phyloP scores from a whole-genome alignment of 2,329 filamentous ascomycete genomes.

The Verticillium zaregamsianum region DNA sequence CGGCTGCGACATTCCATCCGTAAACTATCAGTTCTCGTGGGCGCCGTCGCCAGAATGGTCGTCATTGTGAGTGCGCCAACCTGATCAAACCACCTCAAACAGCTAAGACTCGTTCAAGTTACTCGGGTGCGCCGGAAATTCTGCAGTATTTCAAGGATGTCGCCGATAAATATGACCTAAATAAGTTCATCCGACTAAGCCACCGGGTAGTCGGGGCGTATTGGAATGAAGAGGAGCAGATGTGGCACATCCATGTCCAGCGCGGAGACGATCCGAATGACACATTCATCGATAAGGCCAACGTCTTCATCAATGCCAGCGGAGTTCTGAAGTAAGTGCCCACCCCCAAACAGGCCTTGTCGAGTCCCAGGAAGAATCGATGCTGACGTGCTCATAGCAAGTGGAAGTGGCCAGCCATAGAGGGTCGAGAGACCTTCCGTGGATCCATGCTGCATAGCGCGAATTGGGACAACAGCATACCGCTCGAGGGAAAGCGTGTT shows the following conservation, averaged over 20 bases:
- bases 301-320: constrained; percentile 1
- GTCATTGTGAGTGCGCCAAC: constrained; percentile 32
- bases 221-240: constrained; percentile 18
- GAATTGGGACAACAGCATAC: constrained; percentile 23
- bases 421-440: constrained; percentile 34
- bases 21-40: constrained; percentile 41
- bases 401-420: constrained; percentile 42
- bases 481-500: constrained; percentile 24
- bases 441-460: constrained; percentile 30
- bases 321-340: neutral
- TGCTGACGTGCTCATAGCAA: constrained; percentile 1
- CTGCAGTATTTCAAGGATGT: constrained; percentile 44
- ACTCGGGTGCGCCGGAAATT: constrained; percentile 54
- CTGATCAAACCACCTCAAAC: too few species aligned
- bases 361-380: too few species aligned
- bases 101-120: too few species aligned
- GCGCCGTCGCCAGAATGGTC: constrained; percentile 55
- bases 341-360: neutral
- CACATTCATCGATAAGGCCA: constrained; percentile 13
- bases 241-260: constrained; percentile 15
- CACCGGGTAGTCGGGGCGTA: constrained; percentile 25
- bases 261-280: neutral
- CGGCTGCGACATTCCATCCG: constrained; percentile 19
- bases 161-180: constrained; percentile 38
- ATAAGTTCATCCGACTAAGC: constrained; percentile 28